Conservation (phyloP, 225 moss, liverwort and hornwort genomes). For the Bryum argenteum region DNA sequence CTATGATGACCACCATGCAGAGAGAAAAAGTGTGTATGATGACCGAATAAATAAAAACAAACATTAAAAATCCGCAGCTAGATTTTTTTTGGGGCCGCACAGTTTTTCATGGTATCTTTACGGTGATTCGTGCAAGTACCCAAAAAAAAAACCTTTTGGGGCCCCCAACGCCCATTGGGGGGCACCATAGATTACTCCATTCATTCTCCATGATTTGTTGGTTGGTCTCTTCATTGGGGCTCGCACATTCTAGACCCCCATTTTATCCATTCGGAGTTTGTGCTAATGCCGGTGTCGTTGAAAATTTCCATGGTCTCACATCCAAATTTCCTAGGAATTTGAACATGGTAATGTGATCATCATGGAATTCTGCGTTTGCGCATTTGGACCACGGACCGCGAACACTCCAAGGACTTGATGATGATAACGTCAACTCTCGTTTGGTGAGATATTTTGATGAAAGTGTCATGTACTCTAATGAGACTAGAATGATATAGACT, state of each 20-base stretch:
- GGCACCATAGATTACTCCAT: neutral
- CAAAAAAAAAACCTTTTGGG: neutral
- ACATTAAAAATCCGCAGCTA: neutral
- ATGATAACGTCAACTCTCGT: neutral
- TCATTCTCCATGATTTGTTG: slow-evolving; percentile 19
- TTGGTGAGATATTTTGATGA: neutral
- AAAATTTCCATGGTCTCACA: neutral
- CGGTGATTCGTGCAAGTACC: neutral
- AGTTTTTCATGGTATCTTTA: neutral
- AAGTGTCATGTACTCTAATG: neutral
- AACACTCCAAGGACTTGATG: neutral
- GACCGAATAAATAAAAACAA: too few species aligned
- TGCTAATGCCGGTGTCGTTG: neutral
- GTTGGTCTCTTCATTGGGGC: slow-evolving; percentile 29
- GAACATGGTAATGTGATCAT: neutral
- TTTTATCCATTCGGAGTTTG: slow-evolving; percentile 8
- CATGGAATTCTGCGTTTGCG: neutral
- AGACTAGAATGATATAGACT: neutral
- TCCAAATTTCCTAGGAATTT: neutral
- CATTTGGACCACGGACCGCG: neutral
- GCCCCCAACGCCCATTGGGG: too few species aligned
- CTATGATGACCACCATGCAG: too few species aligned
- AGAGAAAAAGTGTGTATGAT: too few species aligned
- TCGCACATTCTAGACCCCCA: slow-evolving; percentile 29
- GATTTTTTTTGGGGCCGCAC: neutral